Conservation (phyloP, 345 rosid genomes). For the Eucalyptus cloeziana region DNA sequence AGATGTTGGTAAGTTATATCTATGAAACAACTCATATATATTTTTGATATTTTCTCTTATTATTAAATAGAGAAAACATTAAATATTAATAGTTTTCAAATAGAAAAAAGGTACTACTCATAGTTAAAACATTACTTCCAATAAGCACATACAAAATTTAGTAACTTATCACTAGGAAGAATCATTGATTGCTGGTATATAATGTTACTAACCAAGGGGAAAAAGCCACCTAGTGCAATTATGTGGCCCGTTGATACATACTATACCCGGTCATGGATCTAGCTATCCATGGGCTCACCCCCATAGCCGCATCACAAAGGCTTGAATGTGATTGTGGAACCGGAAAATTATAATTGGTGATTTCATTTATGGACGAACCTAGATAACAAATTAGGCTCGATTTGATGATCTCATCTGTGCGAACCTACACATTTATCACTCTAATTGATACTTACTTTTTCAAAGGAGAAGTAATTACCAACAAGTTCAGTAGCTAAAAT, state of each 20-base stretch:
- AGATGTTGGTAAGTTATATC: too few relatives aligned
- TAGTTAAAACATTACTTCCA: too few relatives aligned
- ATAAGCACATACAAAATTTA: too few relatives aligned
- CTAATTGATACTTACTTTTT: background rate
- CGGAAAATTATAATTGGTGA: background rate
- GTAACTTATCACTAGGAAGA: background rate
- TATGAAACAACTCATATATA: too few relatives aligned
- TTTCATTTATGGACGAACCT: background rate
- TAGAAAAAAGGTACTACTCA: too few relatives aligned
- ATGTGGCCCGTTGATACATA: background rate
- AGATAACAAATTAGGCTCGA: background rate
- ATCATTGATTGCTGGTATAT: background rate
- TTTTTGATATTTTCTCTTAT: too few relatives aligned
- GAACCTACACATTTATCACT: accelerated
- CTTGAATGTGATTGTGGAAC: background rate
- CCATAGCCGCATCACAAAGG: background rate
- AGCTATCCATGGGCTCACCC: background rate
- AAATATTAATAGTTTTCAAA: too few relatives aligned
- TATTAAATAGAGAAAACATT: too few relatives aligned
- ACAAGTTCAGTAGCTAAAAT: background rate
- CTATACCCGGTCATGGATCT: background rate
- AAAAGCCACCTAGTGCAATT: background rate
- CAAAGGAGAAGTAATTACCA: background rate
- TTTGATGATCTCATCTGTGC: background rate
- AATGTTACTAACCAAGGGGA: background rate